A percentile compares a stretch with the other conserved stretches of the same genome.
phyloP scores from a whole-genome alignment of 805 yeast genomes.

The Saccharomyces eubayanus region DNA sequence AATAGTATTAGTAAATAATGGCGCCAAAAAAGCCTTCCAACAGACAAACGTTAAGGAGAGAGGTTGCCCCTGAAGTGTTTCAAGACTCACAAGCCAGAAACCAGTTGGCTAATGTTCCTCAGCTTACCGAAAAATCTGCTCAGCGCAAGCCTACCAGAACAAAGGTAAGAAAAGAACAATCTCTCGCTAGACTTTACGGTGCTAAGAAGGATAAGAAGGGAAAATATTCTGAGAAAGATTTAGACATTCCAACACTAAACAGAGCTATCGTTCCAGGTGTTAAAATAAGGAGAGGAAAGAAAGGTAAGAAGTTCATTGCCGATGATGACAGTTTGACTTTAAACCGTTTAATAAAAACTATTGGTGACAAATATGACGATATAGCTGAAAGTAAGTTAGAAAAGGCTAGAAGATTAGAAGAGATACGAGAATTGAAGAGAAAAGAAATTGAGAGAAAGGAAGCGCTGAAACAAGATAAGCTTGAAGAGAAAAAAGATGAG shows the following conservation, averaged over 20 bases:
- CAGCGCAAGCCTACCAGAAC: conserved; percentile 42
- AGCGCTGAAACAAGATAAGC: conserved; percentile 52
- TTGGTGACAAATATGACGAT: conserved; percentile 73
- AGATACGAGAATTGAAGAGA: conserved; percentile 76
- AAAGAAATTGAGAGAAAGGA: conserved; percentile 84
- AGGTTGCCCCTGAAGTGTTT: conserved; percentile 57
- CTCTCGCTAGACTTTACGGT: conserved; percentile 59
- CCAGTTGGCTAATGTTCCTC: conserved; percentile 45
- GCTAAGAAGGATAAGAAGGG: conserved; percentile 43
- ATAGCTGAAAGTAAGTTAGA: conserved; percentile 83
- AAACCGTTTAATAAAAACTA: conserved; percentile 65
- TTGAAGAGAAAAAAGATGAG: conserved; percentile 72
- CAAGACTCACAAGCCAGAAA: conserved; percentile 64
- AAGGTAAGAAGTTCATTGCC: conserved; percentile 70
- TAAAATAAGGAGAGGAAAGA: conserved; percentile 68
- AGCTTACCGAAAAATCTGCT: conserved; percentile 50
- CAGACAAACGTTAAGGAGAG: conserved; percentile 45
- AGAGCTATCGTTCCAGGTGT: conserved; percentile 83
- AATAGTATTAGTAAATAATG: conserved; percentile 27
- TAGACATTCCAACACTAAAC: conserved; percentile 72
- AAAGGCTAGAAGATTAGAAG: conserved; percentile 81
- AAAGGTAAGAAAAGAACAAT: conserved; percentile 57
- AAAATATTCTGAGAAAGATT: conserved; percentile 62
- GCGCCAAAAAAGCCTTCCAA: conserved; percentile 49
- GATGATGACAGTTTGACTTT: conserved; percentile 58